Evolutionary conservation across 2,329 filamentous ascomycete species (phyloP), one percentile per base, ranked within the genome.

Genomic region (Sporothrix protearum): DNA sequence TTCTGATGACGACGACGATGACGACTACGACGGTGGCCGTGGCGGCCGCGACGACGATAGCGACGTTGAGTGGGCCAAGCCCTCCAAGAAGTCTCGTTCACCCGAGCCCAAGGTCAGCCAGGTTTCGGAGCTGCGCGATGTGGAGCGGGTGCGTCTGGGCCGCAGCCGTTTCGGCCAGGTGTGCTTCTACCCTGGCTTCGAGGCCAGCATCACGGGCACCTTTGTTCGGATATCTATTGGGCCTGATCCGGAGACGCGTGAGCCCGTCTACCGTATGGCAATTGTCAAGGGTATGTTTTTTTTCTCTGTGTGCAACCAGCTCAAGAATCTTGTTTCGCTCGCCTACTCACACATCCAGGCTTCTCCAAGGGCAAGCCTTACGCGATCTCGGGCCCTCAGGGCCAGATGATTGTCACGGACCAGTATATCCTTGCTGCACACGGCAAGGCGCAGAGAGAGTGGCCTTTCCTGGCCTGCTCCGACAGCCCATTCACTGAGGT

Each of bases 181-280:
- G 71, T 97, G 94, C 85, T 97, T 97, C 83, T 95, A 94, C 76
- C 96, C 96, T 12, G 91, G 91, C 3, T 97, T 99, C 76, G 92
- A 97, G 71, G 83, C 91, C 9, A 87, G 91, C 39, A 92, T 97
- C 77, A 88, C 85, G 19, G 93, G 93, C 68, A 96, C 94, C 80
- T 99, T 92, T 79, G 91, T 91, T 49, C 92, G 96, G 68, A 89
- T 98, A 75, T 92, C 90, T 74, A 88, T 97, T 71, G 95, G 94
- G 0, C 86, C 91, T 14, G 91, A 96, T 78, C 87, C 87, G 12
- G 86, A 89, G 28, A 92, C 88, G 3, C 90, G 91, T 3, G 84
- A 90, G 72, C 91, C 92, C 73, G 87, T 92, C 75, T 99, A 99
- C 80, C 91, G 95, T 73, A 91, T 99, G 87, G 92, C 91, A 39